phyloP scores from a whole-genome alignment of 306 rosid species.

The Vicia villosa region DNA sequence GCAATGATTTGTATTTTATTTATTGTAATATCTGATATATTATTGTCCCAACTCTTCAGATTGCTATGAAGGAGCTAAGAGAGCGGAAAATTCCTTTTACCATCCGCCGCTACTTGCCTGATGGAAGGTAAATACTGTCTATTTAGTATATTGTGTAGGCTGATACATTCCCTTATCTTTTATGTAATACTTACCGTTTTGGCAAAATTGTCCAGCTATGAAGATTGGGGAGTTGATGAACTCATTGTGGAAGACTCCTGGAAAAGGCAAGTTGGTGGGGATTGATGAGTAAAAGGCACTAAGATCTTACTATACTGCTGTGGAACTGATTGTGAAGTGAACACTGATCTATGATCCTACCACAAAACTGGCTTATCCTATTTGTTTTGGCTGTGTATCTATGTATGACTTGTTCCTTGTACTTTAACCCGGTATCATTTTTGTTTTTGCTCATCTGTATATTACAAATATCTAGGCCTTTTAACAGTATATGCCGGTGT shows the following conservation, averaged over 20 bases:
- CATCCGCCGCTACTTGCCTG: constrained; percentile 94
- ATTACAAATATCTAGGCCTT: constrained; percentile 10
- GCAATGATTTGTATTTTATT: constrained; percentile 1
- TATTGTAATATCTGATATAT: constrained; percentile 16
- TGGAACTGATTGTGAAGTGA: too few relatives aligned
- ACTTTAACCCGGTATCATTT: background rate
- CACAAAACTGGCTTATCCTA: background rate
- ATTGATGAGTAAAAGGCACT: too few relatives aligned
- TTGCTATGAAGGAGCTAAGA: constrained; percentile 98
- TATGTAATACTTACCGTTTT: constrained; percentile 25
- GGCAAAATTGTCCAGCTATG: constrained; percentile 57
- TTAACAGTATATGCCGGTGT: background rate
- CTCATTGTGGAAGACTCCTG: constrained; percentile 95
- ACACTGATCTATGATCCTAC: background rate
- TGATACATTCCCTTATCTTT: background rate
- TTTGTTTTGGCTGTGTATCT: background rate
- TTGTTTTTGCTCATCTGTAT: constrained; percentile 9
- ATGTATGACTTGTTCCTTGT: background rate
- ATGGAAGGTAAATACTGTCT: constrained; percentile 69
- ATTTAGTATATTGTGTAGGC: background rate
- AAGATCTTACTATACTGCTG: too few relatives aligned
- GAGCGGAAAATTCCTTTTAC: constrained; percentile 94
- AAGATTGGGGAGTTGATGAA: constrained; percentile 99
- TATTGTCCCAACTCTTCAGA: constrained; percentile 44
- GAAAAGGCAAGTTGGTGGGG: constrained; percentile 98